phyloP scores from a whole-genome alignment of 371 early-diverging fungal genomes.

The Syncephalastrum sp. region DNA sequence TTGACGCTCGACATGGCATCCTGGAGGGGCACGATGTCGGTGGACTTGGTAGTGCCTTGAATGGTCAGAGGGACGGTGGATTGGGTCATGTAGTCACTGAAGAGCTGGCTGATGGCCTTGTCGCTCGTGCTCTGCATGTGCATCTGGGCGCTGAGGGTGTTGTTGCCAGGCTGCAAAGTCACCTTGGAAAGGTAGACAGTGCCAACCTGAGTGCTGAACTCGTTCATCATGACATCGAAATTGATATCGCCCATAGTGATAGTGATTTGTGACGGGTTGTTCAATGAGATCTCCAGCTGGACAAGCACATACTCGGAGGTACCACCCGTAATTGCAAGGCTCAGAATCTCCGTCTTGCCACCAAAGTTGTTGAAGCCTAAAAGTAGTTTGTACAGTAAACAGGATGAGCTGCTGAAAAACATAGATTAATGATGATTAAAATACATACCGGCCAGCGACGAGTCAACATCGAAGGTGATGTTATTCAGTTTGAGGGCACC shows the following conservation, averaged over 20 bases:
- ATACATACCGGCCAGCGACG: slow-evolving; percentile 45
- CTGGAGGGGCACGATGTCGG: slow-evolving; percentile 39
- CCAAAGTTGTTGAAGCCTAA: slow-evolving; percentile 35
- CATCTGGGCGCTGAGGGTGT: slow-evolving; percentile 25
- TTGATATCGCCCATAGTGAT: slow-evolving; percentile 43
- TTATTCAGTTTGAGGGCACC: slow-evolving; percentile 45
- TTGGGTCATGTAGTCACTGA: slow-evolving; percentile 39
- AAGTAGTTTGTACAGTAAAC: not conserved
- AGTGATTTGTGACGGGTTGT: slow-evolving; percentile 52
- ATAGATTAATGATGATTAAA: not conserved
- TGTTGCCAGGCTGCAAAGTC: slow-evolving; percentile 29
- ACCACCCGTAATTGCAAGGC: slow-evolving; percentile 45
- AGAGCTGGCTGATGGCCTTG: slow-evolving; percentile 19
- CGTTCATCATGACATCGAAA: slow-evolving; percentile 28
- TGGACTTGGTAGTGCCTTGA: slow-evolving; percentile 38
- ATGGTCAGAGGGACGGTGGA: slow-evolving; percentile 42
- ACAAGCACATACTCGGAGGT: slow-evolving; percentile 39
- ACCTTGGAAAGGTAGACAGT: slow-evolving; percentile 23
- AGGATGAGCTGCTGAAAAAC: not conserved
- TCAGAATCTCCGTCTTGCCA: slow-evolving; percentile 38
- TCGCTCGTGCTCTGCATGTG: slow-evolving; percentile 20
- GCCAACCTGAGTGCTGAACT: slow-evolving; percentile 19
- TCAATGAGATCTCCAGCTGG: slow-evolving; percentile 37
- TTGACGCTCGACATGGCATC: slow-evolving; percentile 40
- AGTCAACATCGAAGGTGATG: slow-evolving; percentile 42